Conservation (phyloP, 306 rosid species). For the Vigna mungo region DNA sequence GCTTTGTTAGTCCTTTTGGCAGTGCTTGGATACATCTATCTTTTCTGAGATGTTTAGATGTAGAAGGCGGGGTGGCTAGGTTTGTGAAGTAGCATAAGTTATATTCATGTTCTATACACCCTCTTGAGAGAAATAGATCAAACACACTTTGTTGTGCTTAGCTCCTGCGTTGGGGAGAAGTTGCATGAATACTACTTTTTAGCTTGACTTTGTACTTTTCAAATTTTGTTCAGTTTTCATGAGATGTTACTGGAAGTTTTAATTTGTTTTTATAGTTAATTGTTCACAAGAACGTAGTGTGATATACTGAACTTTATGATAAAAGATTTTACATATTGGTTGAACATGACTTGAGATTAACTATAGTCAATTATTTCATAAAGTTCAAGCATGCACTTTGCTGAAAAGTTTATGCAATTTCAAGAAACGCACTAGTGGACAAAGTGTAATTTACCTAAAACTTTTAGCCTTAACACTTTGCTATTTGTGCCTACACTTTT, state of each 20-base stretch:
- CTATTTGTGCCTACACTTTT: not conserved
- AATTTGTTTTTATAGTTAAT: slow-evolving; percentile 39
- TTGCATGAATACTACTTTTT: slow-evolving; percentile 45
- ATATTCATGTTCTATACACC: slow-evolving; percentile 62
- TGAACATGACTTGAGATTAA: slow-evolving; percentile 27
- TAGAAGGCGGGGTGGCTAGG: slow-evolving; percentile 48
- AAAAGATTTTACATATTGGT: slow-evolving; percentile 32
- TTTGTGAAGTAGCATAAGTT: slow-evolving; percentile 57
- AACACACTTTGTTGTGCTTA: slow-evolving; percentile 55
- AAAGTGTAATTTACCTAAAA: not conserved
- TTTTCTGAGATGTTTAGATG: slow-evolving; percentile 51
- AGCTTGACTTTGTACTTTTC: slow-evolving; percentile 54
- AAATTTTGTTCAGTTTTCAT: slow-evolving; percentile 55
- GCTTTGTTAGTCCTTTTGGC: slow-evolving; percentile 56
- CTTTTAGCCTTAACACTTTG: not conserved
- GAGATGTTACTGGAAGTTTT: slow-evolving; percentile 41
- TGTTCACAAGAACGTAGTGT: slow-evolving; percentile 22
- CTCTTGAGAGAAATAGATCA: slow-evolving; percentile 53
- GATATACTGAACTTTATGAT: slow-evolving; percentile 6
- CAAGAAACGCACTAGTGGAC: too few relatives aligned
- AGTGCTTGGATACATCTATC: slow-evolving; percentile 68
- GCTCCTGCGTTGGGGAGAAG: slow-evolving; percentile 37
- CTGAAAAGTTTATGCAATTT: too few relatives aligned
- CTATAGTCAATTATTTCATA: too few relatives aligned
- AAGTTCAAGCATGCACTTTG: not conserved